Base-by-base conservation (phyloP, 75 land plant genomes). In the Pinus taeda region DNA sequence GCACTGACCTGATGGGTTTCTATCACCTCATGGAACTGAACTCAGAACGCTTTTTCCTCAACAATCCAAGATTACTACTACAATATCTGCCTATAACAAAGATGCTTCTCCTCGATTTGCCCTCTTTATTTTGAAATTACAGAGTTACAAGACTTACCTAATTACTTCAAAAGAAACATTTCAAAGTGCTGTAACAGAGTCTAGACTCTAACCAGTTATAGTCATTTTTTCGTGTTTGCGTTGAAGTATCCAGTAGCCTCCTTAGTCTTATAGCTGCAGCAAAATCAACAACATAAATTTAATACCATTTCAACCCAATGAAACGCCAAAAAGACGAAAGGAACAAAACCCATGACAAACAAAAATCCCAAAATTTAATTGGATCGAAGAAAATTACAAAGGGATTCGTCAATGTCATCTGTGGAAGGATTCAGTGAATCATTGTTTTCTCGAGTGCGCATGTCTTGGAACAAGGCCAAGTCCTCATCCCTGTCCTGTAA, bases 131-230 rank as follows among this genome's bases (percentile, higher is more conserved):
- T 49, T 49, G 7, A 0, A 49, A 49, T 49, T 49, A 49, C 53
- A 49, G 53, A 49, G 11, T 49, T 49, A 11, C 11, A 49, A 49
- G 53, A 49, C 53, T 49, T 49, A 49, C 53, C 53, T 49, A 72
- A 13, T 29, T 30, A 22, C 74, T 26, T 26, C 49, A 11, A 24
- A 72, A 22, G 22, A 20, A 29, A 22, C n/a, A 53, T 57, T 17
- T 15, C 53, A 8, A 59, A 74, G 9, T 45, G 15, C 36, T 30
- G 17, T 55, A 49, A 13, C 36, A 15, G 17, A 15, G 17, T 4
- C 5, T 22, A 77, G 13, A 70, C 76, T 81, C 86, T 75, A 26
- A 93, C 95, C 95, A 93, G 65, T 93, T 93, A 82, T 88, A 93
- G 79, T 93, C 95, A 82, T 85, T 90, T 79, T 90, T 90, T 56